phyloP scores from a whole-genome alignment of 108 stramenopile genomes.

The Nitzschia palea region DNA sequence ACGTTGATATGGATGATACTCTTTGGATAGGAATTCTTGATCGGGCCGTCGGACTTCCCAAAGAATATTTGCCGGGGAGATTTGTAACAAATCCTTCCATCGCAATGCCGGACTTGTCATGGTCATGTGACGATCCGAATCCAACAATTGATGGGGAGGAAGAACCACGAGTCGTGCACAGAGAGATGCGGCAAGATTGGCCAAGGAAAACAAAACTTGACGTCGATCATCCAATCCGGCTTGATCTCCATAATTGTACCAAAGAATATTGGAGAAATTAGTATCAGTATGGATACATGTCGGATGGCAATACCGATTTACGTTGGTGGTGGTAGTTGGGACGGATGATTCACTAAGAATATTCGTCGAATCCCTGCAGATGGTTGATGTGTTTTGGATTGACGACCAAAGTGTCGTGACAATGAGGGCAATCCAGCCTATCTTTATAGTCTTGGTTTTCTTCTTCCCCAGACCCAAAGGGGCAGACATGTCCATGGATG shows the following conservation, averaged over 20 bases:
- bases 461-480: too few species aligned
- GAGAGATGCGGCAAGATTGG: not conserved
- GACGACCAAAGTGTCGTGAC: too few species aligned
- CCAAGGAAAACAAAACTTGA: not conserved
- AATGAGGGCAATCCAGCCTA: too few species aligned
- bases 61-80: not conserved
- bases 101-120: not conserved
- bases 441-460: too few species aligned
- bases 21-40: not conserved
- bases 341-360: too few species aligned
- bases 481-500: too few species aligned
- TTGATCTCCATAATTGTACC: not conserved
- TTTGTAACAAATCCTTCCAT: not conserved
- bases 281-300: too few species aligned
- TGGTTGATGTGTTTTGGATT: too few species aligned
- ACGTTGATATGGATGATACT: not conserved
- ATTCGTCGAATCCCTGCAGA: too few species aligned
- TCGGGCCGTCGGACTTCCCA: not conserved
- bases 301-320: too few species aligned
- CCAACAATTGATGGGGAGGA: not conserved
- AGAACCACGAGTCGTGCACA: not conserved
- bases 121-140: not conserved
- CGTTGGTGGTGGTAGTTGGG: too few species aligned
- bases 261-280: not conserved
- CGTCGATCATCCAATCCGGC: not conserved